Percentiles rank a stretch among this genome's conserved stretches.
Conservation (phyloP, 306 rosid species). For the Glycine latifolia region DNA sequence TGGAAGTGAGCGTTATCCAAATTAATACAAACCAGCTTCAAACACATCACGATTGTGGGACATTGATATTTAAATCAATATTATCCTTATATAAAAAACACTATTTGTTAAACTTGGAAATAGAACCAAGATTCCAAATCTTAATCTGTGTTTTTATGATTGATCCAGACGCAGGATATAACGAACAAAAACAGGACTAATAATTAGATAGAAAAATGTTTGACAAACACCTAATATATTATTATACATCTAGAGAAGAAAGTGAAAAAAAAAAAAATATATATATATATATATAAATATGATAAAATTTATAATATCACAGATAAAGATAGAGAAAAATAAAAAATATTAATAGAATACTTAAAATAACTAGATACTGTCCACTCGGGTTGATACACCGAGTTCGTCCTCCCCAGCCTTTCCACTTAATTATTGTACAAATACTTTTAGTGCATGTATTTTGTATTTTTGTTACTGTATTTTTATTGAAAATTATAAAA, state of each 20-base stretch:
- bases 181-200: slow-evolving; percentile 28
- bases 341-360: no score
- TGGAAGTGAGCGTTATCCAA: background rate
- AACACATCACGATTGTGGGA: slow-evolving; percentile 9
- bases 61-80: slow-evolving; percentile 13
- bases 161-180: slow-evolving; percentile 15
- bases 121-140: background rate
- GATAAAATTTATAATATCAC: no score
- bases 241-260: no score
- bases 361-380: no score
- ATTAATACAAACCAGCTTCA: slow-evolving; percentile 22
- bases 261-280: no score
- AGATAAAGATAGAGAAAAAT: no score
- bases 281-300: no score
- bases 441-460: background rate
- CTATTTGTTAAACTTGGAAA: slow-evolving; percentile 4
- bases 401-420: background rate
- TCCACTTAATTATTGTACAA: background rate
- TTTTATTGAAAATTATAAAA: background rate
- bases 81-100: slow-evolving; percentile 15
- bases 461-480: background rate
- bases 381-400: background rate
- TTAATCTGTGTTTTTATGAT: background rate
- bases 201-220: background rate
- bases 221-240: no score